Base-by-base conservation (phyloP, 495 filamentous ascomycete genomes). In the Staphylotrichum longicolle region DNA sequence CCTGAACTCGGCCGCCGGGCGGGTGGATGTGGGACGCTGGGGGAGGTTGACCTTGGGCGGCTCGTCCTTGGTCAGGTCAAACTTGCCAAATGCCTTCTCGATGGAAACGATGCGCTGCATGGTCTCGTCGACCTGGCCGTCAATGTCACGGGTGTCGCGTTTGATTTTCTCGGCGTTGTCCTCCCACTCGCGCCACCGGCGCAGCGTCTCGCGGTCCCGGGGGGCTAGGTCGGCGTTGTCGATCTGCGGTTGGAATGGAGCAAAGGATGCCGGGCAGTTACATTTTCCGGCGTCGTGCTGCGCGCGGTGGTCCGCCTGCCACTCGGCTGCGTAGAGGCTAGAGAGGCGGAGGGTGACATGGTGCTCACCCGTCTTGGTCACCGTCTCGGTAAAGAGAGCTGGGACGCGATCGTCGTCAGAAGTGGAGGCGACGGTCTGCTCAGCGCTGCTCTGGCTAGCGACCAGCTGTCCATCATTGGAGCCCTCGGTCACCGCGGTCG, bases 321-420 rank as follows among this genome's bases (percentile, higher is more conserved):
- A 80, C 58, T 80, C 78, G 1, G 71, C 73, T 1, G 70, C 77
- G 50, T 72, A 78, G 7, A 76, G 61, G 56, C 77, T 66, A 0
- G 64, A 40, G 0, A 75, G 54, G 2, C 78, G 75, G 32, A 78
- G 61, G 9, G 71, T 40, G 4, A 74, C 62, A 1, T 50, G 63
- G 6, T 35, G 58, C 47, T 65, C 46, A 15, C 49, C 66, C 2
- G 60, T 35, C 12, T n/a, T 20, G 52, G 64, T 56, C 9, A 63
- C 50, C 0, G 30, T 57, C 41, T 74, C 71, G 11, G 54, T 34
- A 33, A 64, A 73, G 12, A 73, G 15, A 3, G 76, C 71, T 1
- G 71, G 65, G 30, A 65, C 42, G 49, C 34, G 14, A 15, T 44
- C 32, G 41, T 59, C 30, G 12, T 32, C 14, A 37, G 5, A 5